Evolutionary conservation across 371 early-diverging fungal genomes (phyloP).

Genomic region (Furculomyces boomerangus): DNA sequence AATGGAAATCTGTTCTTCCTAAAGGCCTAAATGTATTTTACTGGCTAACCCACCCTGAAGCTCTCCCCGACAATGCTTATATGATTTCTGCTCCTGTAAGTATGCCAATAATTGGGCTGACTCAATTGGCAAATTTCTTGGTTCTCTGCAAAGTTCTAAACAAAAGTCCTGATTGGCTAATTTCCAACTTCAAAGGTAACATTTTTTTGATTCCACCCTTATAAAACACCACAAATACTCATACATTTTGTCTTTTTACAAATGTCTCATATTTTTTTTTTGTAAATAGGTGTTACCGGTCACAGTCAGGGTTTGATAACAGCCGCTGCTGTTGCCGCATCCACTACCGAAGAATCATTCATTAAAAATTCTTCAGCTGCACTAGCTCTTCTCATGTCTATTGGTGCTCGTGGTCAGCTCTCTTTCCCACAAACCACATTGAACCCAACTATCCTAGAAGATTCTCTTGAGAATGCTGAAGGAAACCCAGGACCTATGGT

Average conservation of each 20-base stretch:
- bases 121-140: constrained; percentile 32
- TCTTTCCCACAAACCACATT: constrained; percentile 75
- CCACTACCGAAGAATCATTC: constrained; percentile 66
- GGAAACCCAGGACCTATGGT: constrained; percentile 92
- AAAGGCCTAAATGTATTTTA: constrained; percentile 70
- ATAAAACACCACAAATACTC: neutral
- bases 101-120: constrained; percentile 79
- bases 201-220: neutral
- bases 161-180: constrained; percentile 28
- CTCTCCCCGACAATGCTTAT: constrained; percentile 65
- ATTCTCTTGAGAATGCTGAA: constrained; percentile 73
- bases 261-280: neutral
- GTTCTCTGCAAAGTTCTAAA: constrained; percentile 38
- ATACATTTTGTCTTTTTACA: neutral
- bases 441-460: constrained; percentile 62
- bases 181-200: constrained; percentile 30
- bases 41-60: constrained; percentile 75
- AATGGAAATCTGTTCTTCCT: constrained; percentile 49
- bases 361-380: constrained; percentile 65
- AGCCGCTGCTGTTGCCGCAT: constrained; percentile 71
- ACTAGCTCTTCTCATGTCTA: constrained; percentile 74
- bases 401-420: constrained; percentile 75
- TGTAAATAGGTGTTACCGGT: constrained; percentile 46
- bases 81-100: constrained; percentile 70
- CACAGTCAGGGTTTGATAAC: constrained; percentile 90